These are phyloP conservation scores for Suillus plorans DNA, from an alignment of 768 basidiomycete species.

Conservation along the genomic window DNA sequence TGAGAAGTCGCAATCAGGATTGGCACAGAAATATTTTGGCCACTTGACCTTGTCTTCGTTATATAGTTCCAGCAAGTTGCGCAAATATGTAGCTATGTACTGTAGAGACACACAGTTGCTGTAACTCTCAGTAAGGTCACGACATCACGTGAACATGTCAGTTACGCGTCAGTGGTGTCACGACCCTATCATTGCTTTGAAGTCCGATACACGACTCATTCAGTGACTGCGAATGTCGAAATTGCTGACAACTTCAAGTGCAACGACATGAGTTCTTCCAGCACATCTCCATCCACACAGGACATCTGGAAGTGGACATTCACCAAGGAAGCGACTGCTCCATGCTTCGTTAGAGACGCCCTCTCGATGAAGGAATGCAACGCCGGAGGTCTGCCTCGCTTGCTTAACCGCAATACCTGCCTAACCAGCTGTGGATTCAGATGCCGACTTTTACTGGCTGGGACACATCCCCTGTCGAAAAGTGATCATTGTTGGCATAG, in stretches of 20 bases:
- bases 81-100: neutral
- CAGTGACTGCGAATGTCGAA: neutral
- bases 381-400: slow-evolving; percentile 27
- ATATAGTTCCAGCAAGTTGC: too few species aligned
- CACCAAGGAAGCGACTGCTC: slow-evolving; percentile 51
- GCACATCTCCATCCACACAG: slow-evolving; percentile 7
- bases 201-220: neutral
- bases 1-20: neutral
- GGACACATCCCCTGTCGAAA: slow-evolving; percentile 69
- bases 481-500: slow-evolving; percentile 58
- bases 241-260: neutral
- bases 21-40: neutral
- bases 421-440: slow-evolving; percentile 29
- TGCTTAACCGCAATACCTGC: neutral
- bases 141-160: neutral
- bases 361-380: slow-evolving; percentile 42
- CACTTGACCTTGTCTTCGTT: neutral
- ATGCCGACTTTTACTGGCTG: slow-evolving; percentile 66
- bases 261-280: neutral
- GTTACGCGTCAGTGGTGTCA: neutral
- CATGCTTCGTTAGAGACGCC: slow-evolving; percentile 56
- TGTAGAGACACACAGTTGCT: neutral
- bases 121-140: neutral
- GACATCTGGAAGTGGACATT: slow-evolving; percentile 53
- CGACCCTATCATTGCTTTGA: neutral